These are phyloP conservation scores for Malassezia japonica DNA, from an alignment of 1,284 basidiomycete genomes.

Conservation along the genomic window DNA sequence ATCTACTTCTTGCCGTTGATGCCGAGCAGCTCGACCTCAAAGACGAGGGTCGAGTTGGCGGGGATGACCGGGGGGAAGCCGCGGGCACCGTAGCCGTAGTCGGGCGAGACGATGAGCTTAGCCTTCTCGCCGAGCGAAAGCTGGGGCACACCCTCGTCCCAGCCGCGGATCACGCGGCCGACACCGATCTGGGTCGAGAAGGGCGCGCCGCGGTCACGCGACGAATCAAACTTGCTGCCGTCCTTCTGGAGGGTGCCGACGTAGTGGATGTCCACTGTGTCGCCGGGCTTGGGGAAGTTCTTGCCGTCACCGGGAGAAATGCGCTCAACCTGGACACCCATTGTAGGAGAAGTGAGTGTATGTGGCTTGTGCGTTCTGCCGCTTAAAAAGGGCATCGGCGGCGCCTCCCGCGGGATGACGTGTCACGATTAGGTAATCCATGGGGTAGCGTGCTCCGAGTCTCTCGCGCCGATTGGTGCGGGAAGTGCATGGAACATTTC, in stretches of 20 bases:
- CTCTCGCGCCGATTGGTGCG: neutral
- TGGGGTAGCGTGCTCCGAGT: too few species aligned
- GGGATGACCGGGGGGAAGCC: constrained; percentile 47
- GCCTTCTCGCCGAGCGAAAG: constrained; percentile 50
- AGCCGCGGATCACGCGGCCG: constrained; percentile 49
- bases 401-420: neutral
- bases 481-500: constrained; percentile 3
- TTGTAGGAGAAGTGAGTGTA: constrained; percentile 5
- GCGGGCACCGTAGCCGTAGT: constrained; percentile 48
- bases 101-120: constrained; percentile 40
- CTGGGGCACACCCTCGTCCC: constrained; percentile 51
- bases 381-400: neutral
- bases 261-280: constrained; percentile 42
- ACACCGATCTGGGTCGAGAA: constrained; percentile 38
- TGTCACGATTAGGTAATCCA: constrained; percentile 10
- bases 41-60: constrained; percentile 36
- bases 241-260: constrained; percentile 39
- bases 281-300: constrained; percentile 44
- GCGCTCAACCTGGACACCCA: constrained; percentile 46
- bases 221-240: constrained; percentile 44
- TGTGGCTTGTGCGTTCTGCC: constrained; percentile 15
- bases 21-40: constrained; percentile 50
- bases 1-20: constrained; percentile 42
- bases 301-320: constrained; percentile 47
- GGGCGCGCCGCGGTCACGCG: constrained; percentile 45